Conservation (phyloP, 441 rosid species). For the Breynia disticha region DNA sequence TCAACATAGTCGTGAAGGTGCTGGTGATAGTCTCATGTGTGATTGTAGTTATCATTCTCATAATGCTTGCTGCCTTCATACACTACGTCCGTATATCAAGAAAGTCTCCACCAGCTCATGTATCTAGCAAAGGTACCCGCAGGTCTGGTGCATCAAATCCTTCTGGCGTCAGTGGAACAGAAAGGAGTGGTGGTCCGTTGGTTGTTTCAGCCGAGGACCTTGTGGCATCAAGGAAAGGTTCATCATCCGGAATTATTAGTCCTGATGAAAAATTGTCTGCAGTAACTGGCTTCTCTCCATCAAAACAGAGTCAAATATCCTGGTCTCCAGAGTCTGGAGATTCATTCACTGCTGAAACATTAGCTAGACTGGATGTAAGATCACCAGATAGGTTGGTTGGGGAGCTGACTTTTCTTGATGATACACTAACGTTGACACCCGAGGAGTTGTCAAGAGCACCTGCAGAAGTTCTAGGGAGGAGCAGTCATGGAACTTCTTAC, state of each 20-base stretch:
- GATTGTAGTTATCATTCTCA: conserved; percentile 54
- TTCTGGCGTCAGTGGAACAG: conserved; percentile 38
- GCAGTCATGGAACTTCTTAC: conserved; percentile 99
- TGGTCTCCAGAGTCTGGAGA: conserved; percentile 98
- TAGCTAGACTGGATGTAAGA: conserved; percentile 78
- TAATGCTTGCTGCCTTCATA: conserved; percentile 66
- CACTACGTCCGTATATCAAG: conserved; percentile 55
- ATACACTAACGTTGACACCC: conserved; percentile 70
- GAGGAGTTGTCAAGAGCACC: conserved; percentile 96
- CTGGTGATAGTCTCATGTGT: conserved; percentile 66
- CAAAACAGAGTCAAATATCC: conserved; percentile 63
- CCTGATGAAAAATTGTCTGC: conserved; percentile 69
- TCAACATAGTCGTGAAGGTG: conserved; percentile 48
- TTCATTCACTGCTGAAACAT: conserved; percentile 69
- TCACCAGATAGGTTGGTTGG: conserved; percentile 93
- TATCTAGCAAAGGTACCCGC: conserved; percentile 35
- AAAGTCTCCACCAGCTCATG: conserved; percentile 34
- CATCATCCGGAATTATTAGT: conserved; percentile 69
- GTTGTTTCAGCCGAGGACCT: conserved; percentile 88
- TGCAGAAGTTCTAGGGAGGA: conserved; percentile 93
- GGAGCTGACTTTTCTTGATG: conserved; percentile 90
- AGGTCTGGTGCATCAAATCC: conserved; percentile 39
- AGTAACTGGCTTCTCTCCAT: conserved; percentile 71
- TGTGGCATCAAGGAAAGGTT: conserved; percentile 61
- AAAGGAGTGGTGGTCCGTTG: conserved; percentile 56